These are phyloP conservation scores for Mycogone perniciosa DNA, from an alignment of 2,329 filamentous ascomycete genomes.

Conservation along the genomic window DNA sequence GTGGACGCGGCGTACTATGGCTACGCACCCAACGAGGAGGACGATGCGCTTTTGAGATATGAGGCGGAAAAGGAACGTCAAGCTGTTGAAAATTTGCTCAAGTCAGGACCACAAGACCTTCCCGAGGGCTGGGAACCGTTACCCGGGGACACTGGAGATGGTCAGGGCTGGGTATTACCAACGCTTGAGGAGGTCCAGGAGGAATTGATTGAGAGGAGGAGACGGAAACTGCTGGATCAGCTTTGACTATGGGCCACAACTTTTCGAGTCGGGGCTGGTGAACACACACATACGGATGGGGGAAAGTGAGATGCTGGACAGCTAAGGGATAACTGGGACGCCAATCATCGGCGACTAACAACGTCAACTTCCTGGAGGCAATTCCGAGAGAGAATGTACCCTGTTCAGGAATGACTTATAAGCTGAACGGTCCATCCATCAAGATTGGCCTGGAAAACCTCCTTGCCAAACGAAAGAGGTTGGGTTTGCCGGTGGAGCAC, in stretches of 20 bases:
- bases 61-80: slow-evolving; percentile 80
- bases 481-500: too few species aligned
- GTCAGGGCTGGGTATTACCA: slow-evolving; percentile 74
- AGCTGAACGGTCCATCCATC: too few species aligned
- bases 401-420: too few species aligned
- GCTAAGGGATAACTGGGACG: too few species aligned
- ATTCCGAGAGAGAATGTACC: too few species aligned
- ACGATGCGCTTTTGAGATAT: slow-evolving; percentile 71
- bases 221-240: slow-evolving; percentile 78
- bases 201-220: slow-evolving; percentile 80
- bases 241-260: slow-evolving; percentile 35
- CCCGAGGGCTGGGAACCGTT: slow-evolving; percentile 75
- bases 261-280: background rate
- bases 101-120: slow-evolving; percentile 47
- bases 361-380: too few species aligned
- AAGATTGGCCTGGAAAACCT: too few species aligned
- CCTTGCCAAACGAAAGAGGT: too few species aligned
- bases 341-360: too few species aligned
- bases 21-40: slow-evolving; percentile 88
- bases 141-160: slow-evolving; percentile 82
- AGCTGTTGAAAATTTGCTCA: slow-evolving; percentile 62
- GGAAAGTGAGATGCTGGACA: background rate
- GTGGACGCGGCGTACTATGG: slow-evolving; percentile 96
- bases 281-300: background rate
- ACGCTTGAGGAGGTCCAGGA: slow-evolving; percentile 89